Conservation (phyloP, 2,329 filamentous ascomycete species). For the Xylariales sp. region DNA sequence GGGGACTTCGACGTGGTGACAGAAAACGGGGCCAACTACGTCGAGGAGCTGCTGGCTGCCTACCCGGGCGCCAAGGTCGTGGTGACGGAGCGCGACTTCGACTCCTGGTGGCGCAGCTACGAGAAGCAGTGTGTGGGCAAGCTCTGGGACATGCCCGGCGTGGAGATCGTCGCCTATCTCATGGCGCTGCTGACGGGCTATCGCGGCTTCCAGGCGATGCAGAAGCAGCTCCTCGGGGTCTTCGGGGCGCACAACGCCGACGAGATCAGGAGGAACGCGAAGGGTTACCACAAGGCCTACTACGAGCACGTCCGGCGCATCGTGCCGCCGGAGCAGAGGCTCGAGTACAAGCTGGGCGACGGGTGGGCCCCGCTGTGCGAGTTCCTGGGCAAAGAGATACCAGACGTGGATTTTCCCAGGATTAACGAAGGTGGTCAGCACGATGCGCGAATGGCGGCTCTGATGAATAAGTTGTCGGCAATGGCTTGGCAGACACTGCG, state of each 20-base stretch:
- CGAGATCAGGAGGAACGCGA: conserved; percentile 61
- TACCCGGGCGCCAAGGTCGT: conserved; percentile 72
- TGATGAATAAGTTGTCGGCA: no score
- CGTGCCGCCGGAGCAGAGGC: conserved; percentile 22
- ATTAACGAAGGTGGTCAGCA: conserved; percentile 25
- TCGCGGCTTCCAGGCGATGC: conserved; percentile 66
- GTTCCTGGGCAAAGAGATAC: conserved; percentile 18
- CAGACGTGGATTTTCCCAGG: conserved; percentile 18
- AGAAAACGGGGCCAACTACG: conserved; percentile 66
- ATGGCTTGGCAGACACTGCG: no score
- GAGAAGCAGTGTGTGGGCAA: not conserved
- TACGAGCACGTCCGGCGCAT: conserved; percentile 20
- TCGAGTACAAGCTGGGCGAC: conserved; percentile 19
- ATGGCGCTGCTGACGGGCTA: conserved; percentile 52
- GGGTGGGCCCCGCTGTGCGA: conserved; percentile 23
- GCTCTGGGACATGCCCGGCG: not conserved
- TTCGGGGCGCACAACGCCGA: conserved; percentile 52
- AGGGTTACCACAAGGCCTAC: conserved; percentile 50
- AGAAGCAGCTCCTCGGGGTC: conserved; percentile 63
- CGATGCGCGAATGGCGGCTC: no score
- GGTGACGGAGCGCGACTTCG: conserved; percentile 60
- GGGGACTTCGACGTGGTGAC: conserved; percentile 64
- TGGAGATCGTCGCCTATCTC: not conserved
- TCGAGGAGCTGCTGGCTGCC: conserved; percentile 65
- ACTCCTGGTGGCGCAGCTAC: conserved; percentile 44